These are phyloP conservation scores for Pseudogymnoascus pannorum DNA, from an alignment of 2,329 filamentous ascomycete genomes.

Conservation along the genomic window DNA sequence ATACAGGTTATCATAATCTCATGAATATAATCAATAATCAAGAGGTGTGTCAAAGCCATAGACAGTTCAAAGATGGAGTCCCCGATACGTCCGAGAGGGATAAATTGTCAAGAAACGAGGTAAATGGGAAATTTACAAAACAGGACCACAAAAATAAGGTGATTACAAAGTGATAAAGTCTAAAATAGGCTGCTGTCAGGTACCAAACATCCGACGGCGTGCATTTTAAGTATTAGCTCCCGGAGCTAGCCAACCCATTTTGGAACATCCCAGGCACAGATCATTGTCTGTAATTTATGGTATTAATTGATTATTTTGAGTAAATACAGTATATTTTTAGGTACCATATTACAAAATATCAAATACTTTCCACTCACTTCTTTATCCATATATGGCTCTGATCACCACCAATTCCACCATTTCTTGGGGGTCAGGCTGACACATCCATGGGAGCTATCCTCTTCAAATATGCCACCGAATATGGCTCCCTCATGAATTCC, in stretches of 20 bases:
- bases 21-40: not conserved
- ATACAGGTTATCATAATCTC: not conserved
- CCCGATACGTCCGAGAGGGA: too few species aligned
- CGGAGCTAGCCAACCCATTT: too few species aligned
- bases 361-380: not conserved
- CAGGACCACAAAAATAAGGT: too few species aligned
- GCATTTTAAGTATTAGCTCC: too few species aligned
- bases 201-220: too few species aligned
- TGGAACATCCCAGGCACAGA: not conserved
- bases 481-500: constrained; percentile 46
- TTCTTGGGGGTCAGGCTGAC: constrained; percentile 25
- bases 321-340: too few species aligned
- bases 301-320: not conserved
- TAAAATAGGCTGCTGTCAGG: too few species aligned
- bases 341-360: not conserved
- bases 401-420: not conserved
- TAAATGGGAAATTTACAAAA: too few species aligned
- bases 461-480: constrained; percentile 46
- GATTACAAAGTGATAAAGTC: too few species aligned
- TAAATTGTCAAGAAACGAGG: too few species aligned
- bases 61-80: too few species aligned
- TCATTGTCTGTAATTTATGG: not conserved
- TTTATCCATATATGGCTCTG: not conserved
- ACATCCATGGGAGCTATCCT: constrained; percentile 39
- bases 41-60: too few species aligned